Conservation (phyloP, 2,329 filamentous ascomycete genomes). For the Falciphora oryzae region DNA sequence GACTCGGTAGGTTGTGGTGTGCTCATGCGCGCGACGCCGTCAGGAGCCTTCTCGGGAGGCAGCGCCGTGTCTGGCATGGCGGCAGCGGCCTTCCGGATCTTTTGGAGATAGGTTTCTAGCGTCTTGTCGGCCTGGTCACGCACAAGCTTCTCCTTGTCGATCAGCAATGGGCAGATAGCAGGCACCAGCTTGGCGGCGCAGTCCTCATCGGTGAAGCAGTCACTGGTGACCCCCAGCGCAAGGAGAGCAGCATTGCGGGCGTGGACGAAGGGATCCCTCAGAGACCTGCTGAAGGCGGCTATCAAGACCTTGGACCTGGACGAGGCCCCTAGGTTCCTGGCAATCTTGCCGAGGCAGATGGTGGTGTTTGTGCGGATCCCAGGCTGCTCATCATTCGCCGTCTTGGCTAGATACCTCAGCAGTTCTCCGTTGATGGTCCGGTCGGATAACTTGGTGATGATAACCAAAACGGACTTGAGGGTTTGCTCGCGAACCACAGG, state of each 20-base stretch:
- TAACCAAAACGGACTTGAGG: conserved; percentile 82
- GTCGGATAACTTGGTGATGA: conserved; percentile 87
- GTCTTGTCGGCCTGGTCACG: conserved; percentile 89
- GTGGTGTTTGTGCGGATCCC: conserved; percentile 98
- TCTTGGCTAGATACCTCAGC: conserved; percentile 85
- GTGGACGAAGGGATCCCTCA: conserved; percentile 92
- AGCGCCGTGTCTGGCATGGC: conserved; percentile 76
- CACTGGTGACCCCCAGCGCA: conserved; percentile 77
- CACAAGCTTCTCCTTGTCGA: conserved; percentile 94
- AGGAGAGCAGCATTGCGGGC: conserved; percentile 84
- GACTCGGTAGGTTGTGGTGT: conserved; percentile 58
- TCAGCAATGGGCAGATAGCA: conserved; percentile 72
- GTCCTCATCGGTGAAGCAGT: conserved; percentile 86
- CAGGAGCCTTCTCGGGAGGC: conserved; percentile 54
- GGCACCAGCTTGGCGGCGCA: conserved; percentile 80
- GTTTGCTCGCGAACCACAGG: conserved; percentile 94
- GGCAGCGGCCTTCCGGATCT: conserved; percentile 71
- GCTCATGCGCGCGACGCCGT: conserved; percentile 64
- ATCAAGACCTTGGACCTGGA: conserved; percentile 85
- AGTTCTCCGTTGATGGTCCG: conserved; percentile 91
- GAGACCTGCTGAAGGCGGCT: conserved; percentile 82
- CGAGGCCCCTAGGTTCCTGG: conserved; percentile 73
- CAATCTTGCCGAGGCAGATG: conserved; percentile 94
- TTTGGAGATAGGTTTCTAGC: conserved; percentile 76
- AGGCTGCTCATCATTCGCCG: conserved; percentile 94